These are phyloP conservation scores for Avena eriantha DNA, from an alignment of 176 grass and related monocot species.

Conservation along the genomic window DNA sequence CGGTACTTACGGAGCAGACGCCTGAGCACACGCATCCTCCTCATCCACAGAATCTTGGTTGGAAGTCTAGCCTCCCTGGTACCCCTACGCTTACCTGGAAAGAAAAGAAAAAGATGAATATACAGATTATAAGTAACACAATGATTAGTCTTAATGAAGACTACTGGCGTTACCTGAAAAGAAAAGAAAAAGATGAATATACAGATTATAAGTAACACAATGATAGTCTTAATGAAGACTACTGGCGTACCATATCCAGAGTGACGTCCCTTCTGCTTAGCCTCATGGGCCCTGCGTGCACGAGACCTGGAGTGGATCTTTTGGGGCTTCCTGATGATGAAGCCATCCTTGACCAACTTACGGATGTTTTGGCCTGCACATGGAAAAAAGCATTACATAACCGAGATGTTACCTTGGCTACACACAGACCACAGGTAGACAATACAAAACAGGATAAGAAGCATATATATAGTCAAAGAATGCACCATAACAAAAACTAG, in stretches of 20 bases:
- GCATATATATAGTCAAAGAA: neutral
- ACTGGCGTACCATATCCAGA: constrained; percentile 62
- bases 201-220: neutral
- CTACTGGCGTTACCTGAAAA: constrained; percentile 71
- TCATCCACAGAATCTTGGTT: constrained; percentile 76
- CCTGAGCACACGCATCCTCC: constrained; percentile 75
- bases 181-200: neutral
- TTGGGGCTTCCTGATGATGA: constrained; percentile 75
- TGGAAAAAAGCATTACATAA: neutral
- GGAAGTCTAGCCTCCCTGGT: constrained; percentile 80
- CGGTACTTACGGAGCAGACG: constrained; percentile 68
- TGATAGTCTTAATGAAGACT: neutral
- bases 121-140: neutral
- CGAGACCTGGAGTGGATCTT: constrained; percentile 78
- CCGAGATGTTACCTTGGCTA: neutral
- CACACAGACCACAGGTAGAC: neutral
- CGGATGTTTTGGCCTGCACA: constrained; percentile 69
- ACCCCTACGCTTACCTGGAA: constrained; percentile 72
- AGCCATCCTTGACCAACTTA: constrained; percentile 76
- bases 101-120: neutral
- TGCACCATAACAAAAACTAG: neutral
- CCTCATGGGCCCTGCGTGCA: constrained; percentile 66
- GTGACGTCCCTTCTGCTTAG: constrained; percentile 75
- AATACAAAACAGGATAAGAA: neutral
- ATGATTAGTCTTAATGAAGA: neutral